Evolutionary conservation across 768 basidiomycete species (phyloP), one percentile per base, ranked within the genome.

Genomic region (Pluteus cervinus): DNA sequence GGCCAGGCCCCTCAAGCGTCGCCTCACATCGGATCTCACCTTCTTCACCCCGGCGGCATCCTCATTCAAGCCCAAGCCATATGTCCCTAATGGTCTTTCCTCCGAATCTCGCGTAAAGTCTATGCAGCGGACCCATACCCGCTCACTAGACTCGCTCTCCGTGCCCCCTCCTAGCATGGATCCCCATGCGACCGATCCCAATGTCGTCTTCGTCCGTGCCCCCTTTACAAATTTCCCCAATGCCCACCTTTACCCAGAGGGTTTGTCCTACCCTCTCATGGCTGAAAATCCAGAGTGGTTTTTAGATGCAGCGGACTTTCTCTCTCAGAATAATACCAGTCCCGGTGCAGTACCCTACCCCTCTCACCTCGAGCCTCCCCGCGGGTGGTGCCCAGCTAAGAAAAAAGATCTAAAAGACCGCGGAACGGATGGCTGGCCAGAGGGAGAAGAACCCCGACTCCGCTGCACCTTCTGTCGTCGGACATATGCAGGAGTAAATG

Each of bases 341-440:
- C 55, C 69, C 4, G 56, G 62, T 36, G 75, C 75, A n/a, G 71
- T 86, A 12, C 60, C 76, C 11, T 89, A 89, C 54, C 86, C 86
- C 9, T 66, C 81, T 25, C 70, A 76, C 54, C 75, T 89, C 9
- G 86, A 89, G 54, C 86, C 86, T 20, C 86, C 86, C 10, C 68
- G 86, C 38, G 86, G 86, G 20, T 89, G 86, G 86, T 86, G 84
- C 51, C 83, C 83, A 18, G 73, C 85, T n/a, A 86, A 81, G 65
- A 86, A 86, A 59, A 85, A 82, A 49, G 82, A 84, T 46, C 58
- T 81, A 16, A 83, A 78, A 52, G 81, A 80, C 26, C 66, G 77
- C 35, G 81, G 81, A 16, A 48, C 65, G 7, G 81, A 83, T 34
- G 76, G 76, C 12, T 86, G 81, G 81, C 81, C 83, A 7, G 83